Evolutionary conservation across 176 grass and related monocot species (phyloP).

Genomic region (Eleusine indica): DNA sequence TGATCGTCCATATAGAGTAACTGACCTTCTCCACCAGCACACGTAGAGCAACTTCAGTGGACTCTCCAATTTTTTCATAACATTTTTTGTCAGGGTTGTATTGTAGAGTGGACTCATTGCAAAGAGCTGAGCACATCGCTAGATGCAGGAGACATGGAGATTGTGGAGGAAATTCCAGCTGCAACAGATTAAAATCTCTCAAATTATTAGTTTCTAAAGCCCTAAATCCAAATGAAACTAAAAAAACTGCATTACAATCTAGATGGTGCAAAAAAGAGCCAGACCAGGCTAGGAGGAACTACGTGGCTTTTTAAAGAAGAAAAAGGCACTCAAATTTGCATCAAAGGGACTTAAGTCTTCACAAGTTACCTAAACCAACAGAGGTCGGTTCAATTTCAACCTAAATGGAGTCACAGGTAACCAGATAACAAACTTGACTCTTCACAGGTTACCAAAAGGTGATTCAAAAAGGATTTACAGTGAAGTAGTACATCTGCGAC

Average conservation of each 20-base stretch:
- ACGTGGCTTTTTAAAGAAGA: neutral
- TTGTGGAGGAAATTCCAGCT: constrained; percentile 97
- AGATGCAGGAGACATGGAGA: constrained; percentile 95
- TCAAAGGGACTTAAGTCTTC: neutral
- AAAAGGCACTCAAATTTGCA: neutral
- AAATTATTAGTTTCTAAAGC: constrained; percentile 44
- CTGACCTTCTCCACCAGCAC: constrained; percentile 96
- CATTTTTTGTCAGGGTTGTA: constrained; percentile 94
- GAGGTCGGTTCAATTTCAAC: neutral
- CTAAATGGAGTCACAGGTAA: constrained; percentile 5
- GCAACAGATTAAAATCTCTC: constrained; percentile 50
- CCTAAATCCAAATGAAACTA: constrained; percentile 6
- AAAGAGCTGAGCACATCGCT: constrained; percentile 98
- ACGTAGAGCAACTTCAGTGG: constrained; percentile 97
- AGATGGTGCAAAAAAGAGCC: neutral
- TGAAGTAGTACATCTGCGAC: neutral
- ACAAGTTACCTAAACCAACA: neutral
- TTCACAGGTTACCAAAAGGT: neutral
- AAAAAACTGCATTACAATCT: neutral
- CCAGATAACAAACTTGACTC: neutral
- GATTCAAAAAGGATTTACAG: neutral
- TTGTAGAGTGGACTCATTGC: constrained; percentile 95
- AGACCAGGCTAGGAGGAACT: neutral
- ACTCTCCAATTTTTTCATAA: constrained; percentile 99
- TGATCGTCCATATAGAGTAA: constrained; percentile 17